A percentile compares a stretch with the other conserved stretches of the same genome.
These are phyloP conservation scores for Tephrocybe sp. DNA, from an alignment of 768 basidiomycete species.

Conservation along the genomic window DNA sequence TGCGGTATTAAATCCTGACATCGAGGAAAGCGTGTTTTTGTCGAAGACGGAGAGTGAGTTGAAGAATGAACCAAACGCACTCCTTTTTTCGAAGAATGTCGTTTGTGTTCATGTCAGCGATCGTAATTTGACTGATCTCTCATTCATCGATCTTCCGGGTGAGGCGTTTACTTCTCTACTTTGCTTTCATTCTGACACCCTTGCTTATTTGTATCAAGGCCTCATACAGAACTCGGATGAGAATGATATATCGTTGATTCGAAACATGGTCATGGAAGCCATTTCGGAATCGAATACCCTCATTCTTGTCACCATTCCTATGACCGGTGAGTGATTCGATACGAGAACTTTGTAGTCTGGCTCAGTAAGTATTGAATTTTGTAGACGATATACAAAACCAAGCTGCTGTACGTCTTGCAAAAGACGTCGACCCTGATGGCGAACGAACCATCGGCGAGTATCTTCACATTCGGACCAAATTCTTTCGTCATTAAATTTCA, in stretches of 20 bases:
- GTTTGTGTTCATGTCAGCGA: slow-evolving; percentile 47
- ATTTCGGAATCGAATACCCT: slow-evolving; percentile 51
- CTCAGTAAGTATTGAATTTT: too few species aligned
- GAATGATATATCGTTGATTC: slow-evolving; percentile 42
- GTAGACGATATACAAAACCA: slow-evolving; percentile 71
- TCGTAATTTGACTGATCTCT: slow-evolving; percentile 43
- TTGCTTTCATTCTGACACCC: slow-evolving; percentile 12
- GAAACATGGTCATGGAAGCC: slow-evolving; percentile 43
- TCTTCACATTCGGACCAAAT: neutral
- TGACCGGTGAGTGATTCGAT: slow-evolving; percentile 60
- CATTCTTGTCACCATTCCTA: slow-evolving; percentile 65
- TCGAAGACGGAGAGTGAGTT: slow-evolving; percentile 26
- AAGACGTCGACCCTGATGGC: slow-evolving; percentile 48
- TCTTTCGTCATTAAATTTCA: neutral
- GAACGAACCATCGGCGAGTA: slow-evolving; percentile 58
- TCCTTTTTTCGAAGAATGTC: slow-evolving; percentile 47
- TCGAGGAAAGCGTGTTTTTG: slow-evolving; percentile 23
- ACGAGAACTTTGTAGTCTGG: neutral
- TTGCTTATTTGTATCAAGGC: slow-evolving; percentile 29
- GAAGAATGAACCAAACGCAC: slow-evolving; percentile 9
- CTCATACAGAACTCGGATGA: slow-evolving; percentile 54
- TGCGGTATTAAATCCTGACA: slow-evolving; percentile 48
- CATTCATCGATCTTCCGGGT: slow-evolving; percentile 58
- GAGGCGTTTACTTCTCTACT: slow-evolving; percentile 16
- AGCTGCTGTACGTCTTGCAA: slow-evolving; percentile 52